Percentiles rank a stretch among this genome's conserved stretches.
These are phyloP conservation scores for Eleusine indica DNA, from an alignment of 176 grass and related monocot species.

Conservation along the genomic window DNA sequence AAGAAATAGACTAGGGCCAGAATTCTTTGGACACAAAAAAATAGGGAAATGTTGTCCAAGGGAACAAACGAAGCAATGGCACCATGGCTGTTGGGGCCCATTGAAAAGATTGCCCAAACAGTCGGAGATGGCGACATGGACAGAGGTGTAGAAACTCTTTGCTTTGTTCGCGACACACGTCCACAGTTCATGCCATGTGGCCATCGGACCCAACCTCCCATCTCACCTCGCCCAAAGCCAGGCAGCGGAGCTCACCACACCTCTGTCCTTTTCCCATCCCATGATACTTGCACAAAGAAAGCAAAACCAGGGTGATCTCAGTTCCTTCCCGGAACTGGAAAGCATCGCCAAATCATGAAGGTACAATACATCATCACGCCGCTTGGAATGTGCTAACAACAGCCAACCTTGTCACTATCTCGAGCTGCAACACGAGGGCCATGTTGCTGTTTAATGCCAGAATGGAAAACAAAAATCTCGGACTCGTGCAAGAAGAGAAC, in stretches of 20 bases:
- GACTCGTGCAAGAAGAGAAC: background rate
- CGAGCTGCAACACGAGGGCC: background rate
- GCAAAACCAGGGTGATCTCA: background rate
- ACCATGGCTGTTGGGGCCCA: background rate
- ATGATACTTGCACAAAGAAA: background rate
- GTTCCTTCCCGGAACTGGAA: background rate
- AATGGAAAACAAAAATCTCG: background rate
- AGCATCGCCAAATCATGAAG: background rate
- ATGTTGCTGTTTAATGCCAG: background rate
- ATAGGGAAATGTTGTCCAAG: background rate
- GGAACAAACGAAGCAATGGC: background rate
- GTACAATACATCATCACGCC: background rate
- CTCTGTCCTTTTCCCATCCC: conserved; percentile 7
- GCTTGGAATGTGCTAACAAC: conserved; percentile 1
- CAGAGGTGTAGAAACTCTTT: background rate
- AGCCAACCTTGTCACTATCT: conserved; percentile 25
- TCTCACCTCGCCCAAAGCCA: background rate
- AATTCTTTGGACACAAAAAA: background rate
- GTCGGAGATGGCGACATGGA: background rate
- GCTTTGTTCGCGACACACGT: background rate
- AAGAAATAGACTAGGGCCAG: background rate
- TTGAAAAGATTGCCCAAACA: background rate
- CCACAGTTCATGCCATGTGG: background rate
- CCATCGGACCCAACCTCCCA: background rate
- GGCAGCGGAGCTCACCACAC: background rate